Conservation (phyloP, 108 stramenopile species). For the Cyclotella choctawhatcheeana region DNA sequence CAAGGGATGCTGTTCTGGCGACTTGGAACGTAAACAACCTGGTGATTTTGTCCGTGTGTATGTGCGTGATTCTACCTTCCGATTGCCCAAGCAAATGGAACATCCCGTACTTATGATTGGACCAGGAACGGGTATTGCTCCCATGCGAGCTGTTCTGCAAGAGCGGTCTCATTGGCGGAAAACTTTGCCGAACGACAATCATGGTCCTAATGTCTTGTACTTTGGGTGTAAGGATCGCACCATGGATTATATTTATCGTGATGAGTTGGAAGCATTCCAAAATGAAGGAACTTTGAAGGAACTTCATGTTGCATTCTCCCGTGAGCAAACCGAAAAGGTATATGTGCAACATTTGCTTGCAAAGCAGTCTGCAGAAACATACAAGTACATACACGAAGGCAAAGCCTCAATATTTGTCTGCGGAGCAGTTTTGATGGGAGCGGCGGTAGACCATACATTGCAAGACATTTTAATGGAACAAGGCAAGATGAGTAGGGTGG, state of each 20-base stretch:
- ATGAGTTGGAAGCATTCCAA: constrained; percentile 80
- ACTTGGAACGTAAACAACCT: constrained; percentile 58
- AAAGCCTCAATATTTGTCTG: constrained; percentile 87
- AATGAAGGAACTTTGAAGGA: constrained; percentile 70
- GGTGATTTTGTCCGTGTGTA: constrained; percentile 76
- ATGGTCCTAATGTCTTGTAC: constrained; percentile 86
- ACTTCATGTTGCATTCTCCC: constrained; percentile 90
- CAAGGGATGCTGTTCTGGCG: constrained; percentile 88
- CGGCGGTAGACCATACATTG: constrained; percentile 80
- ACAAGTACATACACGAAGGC: constrained; percentile 66
- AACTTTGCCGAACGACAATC: constrained; percentile 18
- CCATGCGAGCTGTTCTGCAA: constrained; percentile 95
- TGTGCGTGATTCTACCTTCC: constrained; percentile 91
- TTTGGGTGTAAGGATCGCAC: constrained; percentile 94
- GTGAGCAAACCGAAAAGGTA: constrained; percentile 86
- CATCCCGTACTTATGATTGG: constrained; percentile 94
- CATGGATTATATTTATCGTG: constrained; percentile 92
- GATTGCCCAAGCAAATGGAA: constrained; percentile 64
- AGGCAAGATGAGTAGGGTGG: constrained; percentile 59
- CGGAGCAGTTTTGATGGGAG: constrained; percentile 90
- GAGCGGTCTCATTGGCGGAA: constrained; percentile 71
- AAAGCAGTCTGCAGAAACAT: constrained; percentile 66
- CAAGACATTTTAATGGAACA: constrained; percentile 56
- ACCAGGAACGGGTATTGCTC: constrained; percentile 98
- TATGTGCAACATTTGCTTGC: constrained; percentile 95